Evolutionary conservation across 495 filamentous ascomycete genomes (phyloP).

Genomic region (Lasiosphaeria miniovina): DNA sequence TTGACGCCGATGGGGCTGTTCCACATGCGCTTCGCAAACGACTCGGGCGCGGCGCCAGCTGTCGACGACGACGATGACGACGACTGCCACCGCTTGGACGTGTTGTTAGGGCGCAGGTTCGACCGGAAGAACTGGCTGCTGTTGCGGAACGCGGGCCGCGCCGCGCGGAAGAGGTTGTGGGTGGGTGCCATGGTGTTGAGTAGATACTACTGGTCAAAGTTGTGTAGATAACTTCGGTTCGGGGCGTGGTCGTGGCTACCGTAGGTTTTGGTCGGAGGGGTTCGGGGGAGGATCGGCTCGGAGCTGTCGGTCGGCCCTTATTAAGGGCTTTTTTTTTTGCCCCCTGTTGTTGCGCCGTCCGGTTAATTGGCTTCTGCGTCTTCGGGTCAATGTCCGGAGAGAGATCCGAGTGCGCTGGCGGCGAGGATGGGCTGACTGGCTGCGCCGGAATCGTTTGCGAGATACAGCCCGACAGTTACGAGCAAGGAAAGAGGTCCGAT

Average conservation of each 20-base stretch:
- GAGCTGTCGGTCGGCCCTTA: no score
- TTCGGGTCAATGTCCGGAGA: no score
- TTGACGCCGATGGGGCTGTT: constrained; percentile 84
- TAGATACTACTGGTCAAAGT: constrained; percentile 8
- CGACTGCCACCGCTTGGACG: constrained; percentile 58
- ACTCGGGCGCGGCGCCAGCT: constrained; percentile 40
- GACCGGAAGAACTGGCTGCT: constrained; percentile 49
- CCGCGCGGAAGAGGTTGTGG: constrained; percentile 47
- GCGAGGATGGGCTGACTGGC: no score
- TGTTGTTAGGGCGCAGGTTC: constrained; percentile 46
- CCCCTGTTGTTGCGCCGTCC: no score
- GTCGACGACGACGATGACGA: constrained; percentile 48
- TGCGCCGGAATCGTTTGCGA: no score
- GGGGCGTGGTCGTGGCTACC: no score
- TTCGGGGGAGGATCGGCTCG: background rate
- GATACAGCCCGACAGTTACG: background rate
- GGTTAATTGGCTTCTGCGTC: no score
- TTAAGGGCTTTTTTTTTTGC: no score
- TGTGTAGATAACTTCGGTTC: no score
- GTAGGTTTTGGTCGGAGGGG: constrained; percentile 7
- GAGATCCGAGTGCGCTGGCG: no score
- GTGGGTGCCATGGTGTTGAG: constrained; percentile 32
- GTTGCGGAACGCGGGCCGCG: constrained; percentile 44
- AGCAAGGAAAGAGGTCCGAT: background rate
- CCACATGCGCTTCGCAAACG: constrained; percentile 72